Conservation (phyloP, 208 protist genomes). For the Leishmania braziliensis region DNA sequence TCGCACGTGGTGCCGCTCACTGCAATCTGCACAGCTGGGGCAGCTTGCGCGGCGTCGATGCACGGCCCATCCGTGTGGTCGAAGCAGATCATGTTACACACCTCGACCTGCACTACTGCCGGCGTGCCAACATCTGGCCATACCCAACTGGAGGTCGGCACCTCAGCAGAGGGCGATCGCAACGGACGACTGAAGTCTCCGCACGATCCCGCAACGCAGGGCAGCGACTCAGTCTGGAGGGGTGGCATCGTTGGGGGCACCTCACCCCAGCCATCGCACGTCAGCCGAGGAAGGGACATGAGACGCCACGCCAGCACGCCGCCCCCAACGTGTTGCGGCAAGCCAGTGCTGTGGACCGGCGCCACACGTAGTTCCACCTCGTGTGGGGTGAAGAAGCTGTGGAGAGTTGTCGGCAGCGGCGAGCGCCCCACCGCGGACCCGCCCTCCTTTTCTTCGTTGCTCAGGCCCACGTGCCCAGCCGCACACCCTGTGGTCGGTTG, state of each 20-base stretch:
- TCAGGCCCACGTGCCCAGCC: background rate
- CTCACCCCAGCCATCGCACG: constrained; percentile 7
- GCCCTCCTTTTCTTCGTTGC: background rate
- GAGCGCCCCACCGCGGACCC: background rate
- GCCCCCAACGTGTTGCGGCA: constrained; percentile 6
- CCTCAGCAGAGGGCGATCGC: background rate
- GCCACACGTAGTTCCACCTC: constrained; percentile 16
- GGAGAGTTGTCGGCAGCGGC: background rate
- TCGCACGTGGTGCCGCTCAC: background rate
- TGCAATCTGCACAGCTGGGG: background rate
- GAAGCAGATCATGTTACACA: constrained; percentile 22
- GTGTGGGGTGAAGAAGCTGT: constrained; percentile 24
- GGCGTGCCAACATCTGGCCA: constrained; percentile 26
- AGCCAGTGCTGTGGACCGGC: background rate
- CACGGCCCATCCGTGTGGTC: constrained; percentile 9
- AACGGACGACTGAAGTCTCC: background rate
- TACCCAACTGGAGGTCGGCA: constrained; percentile 8
- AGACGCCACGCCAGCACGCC: constrained; percentile 25
- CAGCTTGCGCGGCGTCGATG: background rate
- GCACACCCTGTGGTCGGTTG: background rate
- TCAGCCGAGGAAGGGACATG: constrained; percentile 24
- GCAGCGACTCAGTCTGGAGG: background rate
- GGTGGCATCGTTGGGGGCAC: background rate
- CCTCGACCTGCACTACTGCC: constrained; percentile 12
- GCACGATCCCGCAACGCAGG: background rate